Base-by-base conservation (phyloP, 768 basidiomycete species). In the Porphyrellus cyaneotinctus region DNA sequence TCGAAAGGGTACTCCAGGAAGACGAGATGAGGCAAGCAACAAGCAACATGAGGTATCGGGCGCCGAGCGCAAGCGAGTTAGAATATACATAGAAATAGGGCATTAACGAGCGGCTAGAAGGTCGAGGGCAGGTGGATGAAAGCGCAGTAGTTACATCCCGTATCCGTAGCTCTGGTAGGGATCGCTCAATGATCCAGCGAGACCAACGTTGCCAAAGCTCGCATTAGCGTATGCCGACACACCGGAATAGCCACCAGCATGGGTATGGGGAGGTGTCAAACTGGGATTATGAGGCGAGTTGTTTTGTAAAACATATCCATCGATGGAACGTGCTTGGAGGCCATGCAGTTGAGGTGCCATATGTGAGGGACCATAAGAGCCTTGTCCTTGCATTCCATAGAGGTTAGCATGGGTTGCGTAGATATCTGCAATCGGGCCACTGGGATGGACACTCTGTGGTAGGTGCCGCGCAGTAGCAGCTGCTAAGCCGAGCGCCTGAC, bases 111-210 rank as follows among this genome's bases (percentile, higher is more conserved):
- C 47, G 64, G 45, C 50, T 59, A 41, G 51, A 54, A 49, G 43
- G 55, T 58, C 42, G 58, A 51, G 42, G 47, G 35, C 44, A 30
- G 11, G 35, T 49, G 48, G 58, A 53, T 24, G 37, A 31, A 17
- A 67, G 72, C 74, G 72, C 71, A 61, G 35, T 58, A 61, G 47
- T 35, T 79, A 91, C 87, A 90, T 88, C 65, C 86, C 83, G 63
- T 91, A 91, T 53, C 83, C 85, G 63, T 85, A 91, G 58, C 75
- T 73, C 74, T 87, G 86, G 75, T 91, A 91, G 31, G 85, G 87
- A 70, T 90, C 88, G 62, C 76, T 81, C 63, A 85, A 73, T 36
- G 80, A 74, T 43, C 77, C 76, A 36, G 83, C 70, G 54, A 79
- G 65, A 49, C 75, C 74, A 54, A 75, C 70, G 56, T 67, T 69